These are phyloP conservation scores for Epichloe scottii DNA, from an alignment of 2,329 filamentous ascomycete species.

Conservation along the genomic window DNA sequence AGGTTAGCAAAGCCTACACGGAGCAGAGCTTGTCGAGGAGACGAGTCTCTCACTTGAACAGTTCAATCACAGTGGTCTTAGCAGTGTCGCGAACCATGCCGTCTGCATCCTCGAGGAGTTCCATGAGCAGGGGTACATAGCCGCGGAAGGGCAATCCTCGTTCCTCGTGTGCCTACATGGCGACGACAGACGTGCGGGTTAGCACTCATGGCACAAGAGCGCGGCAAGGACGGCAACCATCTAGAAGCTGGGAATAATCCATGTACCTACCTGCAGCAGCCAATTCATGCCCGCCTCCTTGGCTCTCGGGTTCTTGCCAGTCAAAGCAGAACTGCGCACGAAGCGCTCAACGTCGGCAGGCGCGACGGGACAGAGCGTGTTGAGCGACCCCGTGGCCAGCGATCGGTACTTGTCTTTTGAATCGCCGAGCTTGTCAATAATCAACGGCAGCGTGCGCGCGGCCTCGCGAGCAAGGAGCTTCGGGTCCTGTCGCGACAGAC, in stretches of 20 bases:
- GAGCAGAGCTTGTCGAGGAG: too few species aligned
- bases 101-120: conserved; percentile 81
- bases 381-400: conserved; percentile 62
- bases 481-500: conserved; percentile 73
- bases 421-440: conserved; percentile 79
- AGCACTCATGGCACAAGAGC: conserved; percentile 3
- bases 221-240: not conserved
- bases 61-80: conserved; percentile 70
- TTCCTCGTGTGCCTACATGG: conserved; percentile 61
- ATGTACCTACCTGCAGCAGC: conserved; percentile 57
- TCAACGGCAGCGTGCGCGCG: conserved; percentile 55
- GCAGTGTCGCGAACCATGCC: conserved; percentile 75
- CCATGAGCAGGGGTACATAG: conserved; percentile 75
- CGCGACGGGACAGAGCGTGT: conserved; percentile 61
- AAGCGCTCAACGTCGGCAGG: conserved; percentile 65
- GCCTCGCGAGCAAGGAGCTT: conserved; percentile 60
- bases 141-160: conserved; percentile 67
- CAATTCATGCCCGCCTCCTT: conserved; percentile 80
- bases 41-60: conserved; percentile 55
- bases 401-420: conserved; percentile 72
- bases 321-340: conserved; percentile 66
- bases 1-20: conserved; percentile 4
- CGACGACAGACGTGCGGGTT: conserved; percentile 5
- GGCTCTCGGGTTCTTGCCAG: conserved; percentile 67
- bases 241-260: not conserved